Conservation (phyloP, 805 yeast genomes). For the Yarrowia divulgata region DNA sequence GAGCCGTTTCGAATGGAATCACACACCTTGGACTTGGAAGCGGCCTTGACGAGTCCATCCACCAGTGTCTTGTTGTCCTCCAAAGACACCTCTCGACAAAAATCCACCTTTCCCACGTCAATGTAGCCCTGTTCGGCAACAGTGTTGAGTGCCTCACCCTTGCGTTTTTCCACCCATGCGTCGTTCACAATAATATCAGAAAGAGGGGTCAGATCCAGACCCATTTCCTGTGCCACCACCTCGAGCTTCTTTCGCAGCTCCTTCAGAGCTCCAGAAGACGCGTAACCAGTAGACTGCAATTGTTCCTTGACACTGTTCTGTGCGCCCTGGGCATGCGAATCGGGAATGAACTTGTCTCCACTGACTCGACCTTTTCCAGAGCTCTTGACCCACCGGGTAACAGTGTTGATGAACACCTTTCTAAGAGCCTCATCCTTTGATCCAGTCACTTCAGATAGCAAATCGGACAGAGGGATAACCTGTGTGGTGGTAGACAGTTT, state of each 20-base stretch:
- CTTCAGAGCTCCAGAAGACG: neutral
- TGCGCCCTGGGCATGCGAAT: conserved; percentile 21
- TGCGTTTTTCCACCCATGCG: conserved; percentile 6
- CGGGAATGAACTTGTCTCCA: conserved; percentile 25
- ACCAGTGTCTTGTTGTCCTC: conserved; percentile 29
- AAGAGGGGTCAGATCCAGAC: conserved; percentile 5
- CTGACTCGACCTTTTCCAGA: conserved; percentile 11
- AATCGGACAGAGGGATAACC: neutral
- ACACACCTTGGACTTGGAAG: conserved; percentile 8
- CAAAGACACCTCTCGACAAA: conserved; percentile 12
- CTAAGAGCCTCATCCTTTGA: neutral
- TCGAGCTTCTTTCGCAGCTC: conserved; percentile 29
- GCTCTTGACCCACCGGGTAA: conserved; percentile 1
- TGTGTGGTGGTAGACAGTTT: neutral
- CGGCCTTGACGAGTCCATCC: conserved; percentile 11
- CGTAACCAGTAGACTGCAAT: conserved; percentile 10
- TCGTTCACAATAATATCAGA: conserved; percentile 23
- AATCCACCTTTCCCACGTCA: conserved; percentile 25
- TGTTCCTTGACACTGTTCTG: conserved; percentile 9
- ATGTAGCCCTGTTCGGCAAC: conserved; percentile 13
- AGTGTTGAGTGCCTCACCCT: neutral
- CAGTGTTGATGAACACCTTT: conserved; percentile 9
- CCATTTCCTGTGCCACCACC: conserved; percentile 16
- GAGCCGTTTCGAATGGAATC: conserved; percentile 22
- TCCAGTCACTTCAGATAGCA: conserved; percentile 3